Percentiles rank a stretch among this genome's conserved stretches.
Conservation (phyloP, 208 protist genomes). For the Crithidia thermophila region DNA sequence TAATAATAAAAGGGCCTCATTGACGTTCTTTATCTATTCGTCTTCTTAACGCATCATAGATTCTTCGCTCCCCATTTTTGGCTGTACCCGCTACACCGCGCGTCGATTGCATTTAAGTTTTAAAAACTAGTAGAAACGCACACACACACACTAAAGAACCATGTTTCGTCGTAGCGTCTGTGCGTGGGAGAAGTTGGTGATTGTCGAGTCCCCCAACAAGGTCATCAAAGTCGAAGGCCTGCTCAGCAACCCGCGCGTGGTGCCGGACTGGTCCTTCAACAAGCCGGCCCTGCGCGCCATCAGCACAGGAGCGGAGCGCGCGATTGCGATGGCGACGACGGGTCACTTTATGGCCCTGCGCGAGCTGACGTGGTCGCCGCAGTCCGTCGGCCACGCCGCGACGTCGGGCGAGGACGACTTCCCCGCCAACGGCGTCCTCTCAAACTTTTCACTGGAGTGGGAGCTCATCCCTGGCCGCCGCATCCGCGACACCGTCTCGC, state of each 20-base stretch:
- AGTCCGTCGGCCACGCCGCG: conserved; percentile 6
- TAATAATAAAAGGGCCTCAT: too few species aligned
- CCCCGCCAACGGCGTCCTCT: conserved; percentile 60
- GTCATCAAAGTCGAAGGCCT: conserved; percentile 89
- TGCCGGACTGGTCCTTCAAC: conserved; percentile 86
- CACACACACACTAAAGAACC: neutral
- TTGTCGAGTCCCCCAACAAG: conserved; percentile 94
- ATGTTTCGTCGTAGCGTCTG: conserved; percentile 67
- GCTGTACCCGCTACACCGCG: too few species aligned
- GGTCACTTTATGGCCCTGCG: conserved; percentile 90
- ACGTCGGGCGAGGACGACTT: conserved; percentile 34
- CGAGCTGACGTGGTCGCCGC: conserved; percentile 73
- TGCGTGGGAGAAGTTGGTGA: conserved; percentile 82
- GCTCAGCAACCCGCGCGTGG: conserved; percentile 76
- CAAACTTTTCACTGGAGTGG: conserved; percentile 77
- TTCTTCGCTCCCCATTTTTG: neutral
- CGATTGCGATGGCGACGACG: conserved; percentile 83
- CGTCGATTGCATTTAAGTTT: too few species aligned
- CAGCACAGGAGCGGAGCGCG: conserved; percentile 65
- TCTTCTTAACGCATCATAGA: neutral
- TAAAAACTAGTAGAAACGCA: too few species aligned
- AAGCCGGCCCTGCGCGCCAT: conserved; percentile 45
- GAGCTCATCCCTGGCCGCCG: conserved; percentile 70
- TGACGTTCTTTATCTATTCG: too few species aligned
- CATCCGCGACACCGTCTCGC: conserved; percentile 83